These are phyloP conservation scores for Saccharomyces hybrid DNA, from an alignment of 1,139 yeast species.

Conservation along the genomic window DNA sequence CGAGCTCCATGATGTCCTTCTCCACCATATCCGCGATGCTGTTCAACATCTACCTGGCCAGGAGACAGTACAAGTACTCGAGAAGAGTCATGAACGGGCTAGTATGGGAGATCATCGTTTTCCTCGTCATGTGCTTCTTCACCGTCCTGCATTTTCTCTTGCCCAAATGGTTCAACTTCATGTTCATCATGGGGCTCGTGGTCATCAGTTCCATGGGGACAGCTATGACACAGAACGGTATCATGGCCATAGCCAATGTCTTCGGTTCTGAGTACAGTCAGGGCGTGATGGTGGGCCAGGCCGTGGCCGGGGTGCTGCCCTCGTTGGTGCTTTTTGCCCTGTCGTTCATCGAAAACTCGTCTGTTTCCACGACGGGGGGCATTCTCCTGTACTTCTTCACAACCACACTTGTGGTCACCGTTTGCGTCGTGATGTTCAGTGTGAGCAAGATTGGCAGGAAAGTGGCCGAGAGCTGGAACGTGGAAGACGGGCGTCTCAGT, in stretches of 20 bases:
- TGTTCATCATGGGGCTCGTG: slow-evolving; percentile 52
- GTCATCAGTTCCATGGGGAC: slow-evolving; percentile 56
- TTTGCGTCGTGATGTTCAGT: slow-evolving; percentile 38
- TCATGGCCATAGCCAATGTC: slow-evolving; percentile 78
- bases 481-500: neutral
- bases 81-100: slow-evolving; percentile 55
- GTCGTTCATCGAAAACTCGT: slow-evolving; percentile 34
- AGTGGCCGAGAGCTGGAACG: slow-evolving; percentile 2
- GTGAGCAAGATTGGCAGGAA: slow-evolving; percentile 15
- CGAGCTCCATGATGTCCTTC: slow-evolving; percentile 84
- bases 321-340: slow-evolving; percentile 65
- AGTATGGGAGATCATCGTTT: slow-evolving; percentile 46
- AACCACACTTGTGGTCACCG: slow-evolving; percentile 52
- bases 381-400: slow-evolving; percentile 58
- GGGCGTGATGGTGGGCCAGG: slow-evolving; percentile 91
- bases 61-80: slow-evolving; percentile 59
- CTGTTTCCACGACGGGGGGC: slow-evolving; percentile 28
- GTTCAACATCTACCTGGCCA: slow-evolving; percentile 58
- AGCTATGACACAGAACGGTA: slow-evolving; percentile 78
- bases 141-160: slow-evolving; percentile 31
- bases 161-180: slow-evolving; percentile 40
- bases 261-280: slow-evolving; percentile 70
- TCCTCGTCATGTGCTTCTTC: slow-evolving; percentile 37
- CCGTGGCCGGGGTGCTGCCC: slow-evolving; percentile 86
- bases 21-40: slow-evolving; percentile 65